A percentile compares a stretch with the other conserved stretches of the same genome.
Conservation (phyloP, 176 grass and related monocot genomes). For the Triticum dicoccoides region DNA sequence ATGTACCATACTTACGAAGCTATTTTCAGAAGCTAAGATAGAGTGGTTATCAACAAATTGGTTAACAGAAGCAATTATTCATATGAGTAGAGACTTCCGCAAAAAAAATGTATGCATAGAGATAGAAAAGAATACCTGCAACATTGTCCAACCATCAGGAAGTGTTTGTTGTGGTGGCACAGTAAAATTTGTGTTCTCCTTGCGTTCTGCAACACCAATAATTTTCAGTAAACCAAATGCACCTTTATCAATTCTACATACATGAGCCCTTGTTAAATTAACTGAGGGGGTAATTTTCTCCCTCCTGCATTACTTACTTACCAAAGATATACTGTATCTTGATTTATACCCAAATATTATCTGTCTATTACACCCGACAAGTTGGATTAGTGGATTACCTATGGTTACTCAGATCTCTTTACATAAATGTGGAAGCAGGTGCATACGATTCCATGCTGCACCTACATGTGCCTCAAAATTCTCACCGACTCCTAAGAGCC, state of each 20-base stretch:
- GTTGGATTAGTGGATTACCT: slow-evolving; percentile 26
- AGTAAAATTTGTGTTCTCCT: not conserved
- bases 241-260: not conserved
- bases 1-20: not conserved
- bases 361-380: slow-evolving; percentile 4
- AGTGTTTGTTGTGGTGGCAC: not conserved
- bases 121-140: not conserved
- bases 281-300: not conserved
- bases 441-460: slow-evolving; percentile 35
- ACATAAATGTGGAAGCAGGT: slow-evolving; percentile 29
- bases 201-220: not conserved
- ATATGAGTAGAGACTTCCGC: not conserved
- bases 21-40: slow-evolving; percentile 4
- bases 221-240: slow-evolving; percentile 10
- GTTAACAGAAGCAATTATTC: not conserved
- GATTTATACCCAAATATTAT: slow-evolving; percentile 10
- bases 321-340: not conserved
- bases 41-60: not conserved
- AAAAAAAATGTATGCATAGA: not conserved
- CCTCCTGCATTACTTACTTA: slow-evolving; percentile 1
- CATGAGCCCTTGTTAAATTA: slow-evolving; percentile 10
- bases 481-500: slow-evolving; percentile 21
- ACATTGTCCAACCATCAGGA: slow-evolving; percentile 15
- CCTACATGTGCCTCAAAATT: slow-evolving; percentile 36
- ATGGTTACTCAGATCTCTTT: slow-evolving; percentile 15